These are phyloP conservation scores for Ilyonectria robusta DNA, from an alignment of 2,329 filamentous ascomycete species.

Conservation along the genomic window DNA sequence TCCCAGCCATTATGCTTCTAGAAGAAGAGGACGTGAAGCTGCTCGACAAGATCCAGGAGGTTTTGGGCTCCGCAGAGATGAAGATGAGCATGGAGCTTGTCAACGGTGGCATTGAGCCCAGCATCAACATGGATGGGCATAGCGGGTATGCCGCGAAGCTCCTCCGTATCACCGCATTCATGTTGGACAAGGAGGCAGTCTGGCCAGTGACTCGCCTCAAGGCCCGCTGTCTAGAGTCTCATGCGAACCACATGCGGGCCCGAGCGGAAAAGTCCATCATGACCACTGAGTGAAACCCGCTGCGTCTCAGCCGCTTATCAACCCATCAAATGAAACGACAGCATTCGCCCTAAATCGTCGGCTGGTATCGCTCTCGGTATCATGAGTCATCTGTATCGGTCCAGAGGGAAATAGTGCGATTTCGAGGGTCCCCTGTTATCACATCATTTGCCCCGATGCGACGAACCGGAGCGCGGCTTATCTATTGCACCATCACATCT, in stretches of 20 bases:
- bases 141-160: slow-evolving; percentile 89
- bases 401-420: background rate
- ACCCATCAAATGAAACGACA: slow-evolving; percentile 3
- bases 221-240: slow-evolving; percentile 68
- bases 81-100: slow-evolving; percentile 77
- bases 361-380: background rate
- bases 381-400: background rate
- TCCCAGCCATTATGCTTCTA: slow-evolving; percentile 89
- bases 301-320: slow-evolving; percentile 17
- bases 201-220: slow-evolving; percentile 81
- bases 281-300: slow-evolving; percentile 53
- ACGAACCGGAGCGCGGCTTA: slow-evolving; percentile 2
- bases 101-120: slow-evolving; percentile 65
- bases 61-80: slow-evolving; percentile 81
- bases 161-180: slow-evolving; percentile 85
- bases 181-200: slow-evolving; percentile 89
- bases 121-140: slow-evolving; percentile 69
- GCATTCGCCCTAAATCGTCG: background rate
- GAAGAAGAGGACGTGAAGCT: slow-evolving; percentile 94
- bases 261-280: slow-evolving; percentile 68
- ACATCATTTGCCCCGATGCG: background rate
- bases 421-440: background rate
- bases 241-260: slow-evolving; percentile 66
- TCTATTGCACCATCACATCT: slow-evolving; percentile 1
- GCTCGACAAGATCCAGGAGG: slow-evolving; percentile 84